Evolutionary conservation across 768 basidiomycete species (phyloP), one percentile per base, ranked within the genome.

Genomic region (Russula sp.): DNA sequence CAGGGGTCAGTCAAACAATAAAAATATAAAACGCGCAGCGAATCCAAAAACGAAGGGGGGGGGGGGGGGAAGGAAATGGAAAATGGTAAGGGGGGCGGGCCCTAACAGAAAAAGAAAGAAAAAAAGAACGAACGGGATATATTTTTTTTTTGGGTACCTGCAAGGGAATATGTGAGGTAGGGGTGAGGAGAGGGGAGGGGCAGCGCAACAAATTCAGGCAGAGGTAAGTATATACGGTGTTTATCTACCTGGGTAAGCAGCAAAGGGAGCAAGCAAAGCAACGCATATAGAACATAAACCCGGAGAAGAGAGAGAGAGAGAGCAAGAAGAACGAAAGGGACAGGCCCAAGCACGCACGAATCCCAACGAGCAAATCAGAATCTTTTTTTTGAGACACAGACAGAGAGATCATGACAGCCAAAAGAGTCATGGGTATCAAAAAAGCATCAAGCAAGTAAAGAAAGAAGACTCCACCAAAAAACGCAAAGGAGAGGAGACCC

Each of bases 1-100:
- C 54, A 61, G 14, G 14, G 60, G 41, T 52, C 61, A 62, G n/a
- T n/a, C n/a, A n/a, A n/a, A 52, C 56, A 62, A 62, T 61, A 61
- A 61, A 25, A 57, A 61, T 61, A 61, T 61, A 61, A 61, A 51
- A 57, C 55, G 48, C 55, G 39, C 36, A 20, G 38, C 51, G 32
- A 48, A 58, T 63, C 61, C 50, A 42, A 58, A 58, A 57, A 34
- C 25, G 10, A 43, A 25, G n/a, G n/a, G n/a, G n/a, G n/a, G n/a
- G n/a, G n/a, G n/a, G n/a, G n/a, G n/a, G n/a, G n/a, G n/a, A n/a
- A n/a, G n/a, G n/a, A n/a, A n/a, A n/a, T n/a, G n/a, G n/a, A n/a
- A n/a, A n/a, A n/a, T n/a, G n/a, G n/a, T n/a, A n/a, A n/a, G n/a
- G n/a, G n/a, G n/a, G n/a, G n/a, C n/a, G n/a, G n/a, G n/a, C n/a